Conservation (phyloP, 495 filamentous ascomycete species). For the Zalerion maritima region DNA sequence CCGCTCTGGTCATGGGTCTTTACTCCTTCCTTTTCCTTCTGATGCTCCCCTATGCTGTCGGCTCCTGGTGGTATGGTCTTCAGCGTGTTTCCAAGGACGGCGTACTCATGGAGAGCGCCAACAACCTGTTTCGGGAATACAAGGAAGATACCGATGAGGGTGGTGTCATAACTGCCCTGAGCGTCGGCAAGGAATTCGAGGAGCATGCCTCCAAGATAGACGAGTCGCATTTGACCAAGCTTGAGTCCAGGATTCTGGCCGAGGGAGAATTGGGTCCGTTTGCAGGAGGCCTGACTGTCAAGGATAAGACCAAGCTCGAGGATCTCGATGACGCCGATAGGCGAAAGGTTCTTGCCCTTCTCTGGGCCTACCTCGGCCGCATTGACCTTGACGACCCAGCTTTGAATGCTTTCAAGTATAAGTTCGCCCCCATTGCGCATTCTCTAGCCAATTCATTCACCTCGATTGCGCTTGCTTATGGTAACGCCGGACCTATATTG, state of each 20-base stretch:
- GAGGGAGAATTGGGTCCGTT: slow-evolving; percentile 32
- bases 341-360: slow-evolving; percentile 71
- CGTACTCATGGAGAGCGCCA: slow-evolving; percentile 79
- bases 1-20: slow-evolving; percentile 83
- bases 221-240: slow-evolving; percentile 59
- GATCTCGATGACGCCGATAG: slow-evolving; percentile 54
- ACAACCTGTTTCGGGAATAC: slow-evolving; percentile 85
- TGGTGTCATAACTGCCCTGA: slow-evolving; percentile 65
- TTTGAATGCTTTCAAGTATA: slow-evolving; percentile 59
- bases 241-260: slow-evolving; percentile 63
- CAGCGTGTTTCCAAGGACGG: slow-evolving; percentile 83
- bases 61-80: slow-evolving; percentile 97
- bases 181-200: slow-evolving; percentile 67
- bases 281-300: slow-evolving; percentile 45
- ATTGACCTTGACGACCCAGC: slow-evolving; percentile 56
- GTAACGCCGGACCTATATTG: slow-evolving; percentile 66
- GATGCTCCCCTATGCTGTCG: slow-evolving; percentile 81
- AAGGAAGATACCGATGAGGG: slow-evolving; percentile 66
- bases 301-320: slow-evolving; percentile 54
- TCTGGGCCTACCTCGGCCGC: slow-evolving; percentile 91
- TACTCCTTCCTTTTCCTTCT: slow-evolving; percentile 81
- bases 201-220: slow-evolving; percentile 51
- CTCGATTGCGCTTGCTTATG: slow-evolving; percentile 75
- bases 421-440: slow-evolving; percentile 75
- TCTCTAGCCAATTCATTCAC: slow-evolving; percentile 72